phyloP scores from a whole-genome alignment of 805 yeast genomes.

The Candida hungchunana region DNA sequence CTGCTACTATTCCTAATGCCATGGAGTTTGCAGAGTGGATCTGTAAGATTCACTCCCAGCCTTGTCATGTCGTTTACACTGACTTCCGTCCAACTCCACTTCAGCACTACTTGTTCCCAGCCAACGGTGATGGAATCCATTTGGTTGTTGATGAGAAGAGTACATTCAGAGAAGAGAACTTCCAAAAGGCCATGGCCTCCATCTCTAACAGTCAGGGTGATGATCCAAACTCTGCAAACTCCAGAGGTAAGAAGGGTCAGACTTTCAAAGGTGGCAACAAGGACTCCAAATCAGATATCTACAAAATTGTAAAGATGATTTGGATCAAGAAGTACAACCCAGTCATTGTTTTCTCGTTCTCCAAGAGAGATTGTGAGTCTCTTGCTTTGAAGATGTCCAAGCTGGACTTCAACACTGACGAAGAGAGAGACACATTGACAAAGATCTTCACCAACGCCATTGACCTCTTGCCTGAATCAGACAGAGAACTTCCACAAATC shows the following conservation, averaged over 20 bases:
- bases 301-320: constrained; percentile 96
- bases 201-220: constrained; percentile 81
- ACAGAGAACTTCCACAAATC: constrained; percentile 90
- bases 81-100: constrained; percentile 98
- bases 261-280: constrained; percentile 83
- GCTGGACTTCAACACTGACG: constrained; percentile 89
- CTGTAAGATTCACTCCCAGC: constrained; percentile 89
- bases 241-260: constrained; percentile 72
- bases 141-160: constrained; percentile 97
- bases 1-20: constrained; percentile 97
- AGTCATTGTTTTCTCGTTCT: constrained; percentile 96
- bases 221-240: constrained; percentile 62
- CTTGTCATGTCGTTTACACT: constrained; percentile 97
- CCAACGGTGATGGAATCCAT: constrained; percentile 98
- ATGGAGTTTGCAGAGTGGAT: constrained; percentile 99
- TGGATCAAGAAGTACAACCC: constrained; percentile 96
- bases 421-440: constrained; percentile 86
- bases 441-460: constrained; percentile 91
- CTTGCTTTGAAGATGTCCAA: constrained; percentile 94
- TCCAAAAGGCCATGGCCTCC: constrained; percentile 97
- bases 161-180: constrained; percentile 92
- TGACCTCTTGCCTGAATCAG: constrained; percentile 81
- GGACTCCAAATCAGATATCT: constrained; percentile 77
- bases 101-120: constrained; percentile 96
- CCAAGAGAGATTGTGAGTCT: constrained; percentile 94